Percentiles rank a stretch among this genome's conserved stretches.
phyloP scores from a whole-genome alignment of 2,329 filamentous ascomycete genomes.

The Penicillium sp. region DNA sequence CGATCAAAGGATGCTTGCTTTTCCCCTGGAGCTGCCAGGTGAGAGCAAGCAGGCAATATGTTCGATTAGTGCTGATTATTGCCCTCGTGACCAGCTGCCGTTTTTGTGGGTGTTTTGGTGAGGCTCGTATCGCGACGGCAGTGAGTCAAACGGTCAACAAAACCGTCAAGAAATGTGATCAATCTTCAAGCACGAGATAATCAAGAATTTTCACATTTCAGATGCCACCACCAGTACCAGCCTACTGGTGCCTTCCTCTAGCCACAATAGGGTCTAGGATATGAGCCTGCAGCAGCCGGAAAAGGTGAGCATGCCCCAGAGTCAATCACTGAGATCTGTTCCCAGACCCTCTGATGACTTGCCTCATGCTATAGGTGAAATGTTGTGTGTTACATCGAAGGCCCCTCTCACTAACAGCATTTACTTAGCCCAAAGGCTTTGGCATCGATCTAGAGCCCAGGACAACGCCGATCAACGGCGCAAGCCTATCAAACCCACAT shows the following conservation, averaged over 20 bases:
- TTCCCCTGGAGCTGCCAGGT: background rate
- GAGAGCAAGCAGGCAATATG: background rate
- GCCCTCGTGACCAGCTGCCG: constrained; percentile 5
- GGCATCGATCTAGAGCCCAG: background rate
- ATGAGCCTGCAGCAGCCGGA: background rate
- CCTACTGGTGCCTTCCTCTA: background rate
- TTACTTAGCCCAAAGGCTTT: background rate
- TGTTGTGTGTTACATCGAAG: background rate
- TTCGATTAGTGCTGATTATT: background rate
- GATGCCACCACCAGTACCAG: background rate
- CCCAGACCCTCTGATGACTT: background rate
- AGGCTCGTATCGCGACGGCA: constrained; percentile 5
- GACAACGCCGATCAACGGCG: background rate
- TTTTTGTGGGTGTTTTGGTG: background rate
- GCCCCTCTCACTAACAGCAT: background rate
- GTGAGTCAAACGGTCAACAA: background rate
- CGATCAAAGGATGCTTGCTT: background rate
- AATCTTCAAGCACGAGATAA: background rate
- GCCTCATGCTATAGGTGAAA: background rate
- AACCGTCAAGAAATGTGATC: background rate
- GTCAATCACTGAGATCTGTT: background rate
- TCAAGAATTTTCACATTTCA: background rate
- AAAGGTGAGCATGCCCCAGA: background rate
- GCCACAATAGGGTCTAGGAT: background rate
- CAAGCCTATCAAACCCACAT: background rate